Evolutionary conservation across 2,329 filamentous ascomycete species (phyloP).

Genomic region (Diaporthe sp.): DNA sequence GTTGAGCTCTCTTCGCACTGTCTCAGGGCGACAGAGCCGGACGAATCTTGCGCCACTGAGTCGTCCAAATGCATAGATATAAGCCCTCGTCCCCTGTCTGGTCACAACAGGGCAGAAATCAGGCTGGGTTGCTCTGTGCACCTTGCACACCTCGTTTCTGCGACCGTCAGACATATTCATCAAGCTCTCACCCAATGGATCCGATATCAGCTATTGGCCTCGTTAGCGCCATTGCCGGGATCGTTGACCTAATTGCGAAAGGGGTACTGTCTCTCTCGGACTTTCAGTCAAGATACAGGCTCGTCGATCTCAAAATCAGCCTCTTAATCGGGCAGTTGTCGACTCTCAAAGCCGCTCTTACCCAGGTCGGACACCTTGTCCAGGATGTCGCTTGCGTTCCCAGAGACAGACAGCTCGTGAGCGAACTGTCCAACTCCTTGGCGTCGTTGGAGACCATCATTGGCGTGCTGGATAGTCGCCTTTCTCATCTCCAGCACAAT

Average conservation of each 20-base stretch:
- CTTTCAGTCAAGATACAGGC: background rate
- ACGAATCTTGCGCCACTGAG: background rate
- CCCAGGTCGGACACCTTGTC: background rate
- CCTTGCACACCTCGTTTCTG: background rate
- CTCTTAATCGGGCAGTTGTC: background rate
- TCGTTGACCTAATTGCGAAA: background rate
- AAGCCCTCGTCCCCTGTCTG: background rate
- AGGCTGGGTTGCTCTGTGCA: background rate
- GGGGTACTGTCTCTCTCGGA: slow-evolving; percentile 2
- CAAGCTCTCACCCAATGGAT: background rate
- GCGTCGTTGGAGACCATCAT: background rate
- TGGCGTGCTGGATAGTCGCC: background rate
- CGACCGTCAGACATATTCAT: background rate
- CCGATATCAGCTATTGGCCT: slow-evolving; percentile 3
- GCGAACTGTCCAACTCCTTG: background rate
- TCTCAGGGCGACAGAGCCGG: background rate
- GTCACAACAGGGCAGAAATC: background rate
- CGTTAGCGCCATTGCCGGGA: background rate
- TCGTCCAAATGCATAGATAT: background rate
- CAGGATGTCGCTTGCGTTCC: background rate
- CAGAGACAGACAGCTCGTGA: background rate
- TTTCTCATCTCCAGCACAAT: background rate
- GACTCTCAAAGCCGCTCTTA: background rate
- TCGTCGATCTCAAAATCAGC: slow-evolving; percentile 11
- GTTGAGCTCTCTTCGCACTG: background rate